Percentiles rank a stretch among this genome's conserved stretches.
Evolutionary conservation across 2,329 filamentous ascomycete species (phyloP).

Genomic region (Mariannaea sp.): DNA sequence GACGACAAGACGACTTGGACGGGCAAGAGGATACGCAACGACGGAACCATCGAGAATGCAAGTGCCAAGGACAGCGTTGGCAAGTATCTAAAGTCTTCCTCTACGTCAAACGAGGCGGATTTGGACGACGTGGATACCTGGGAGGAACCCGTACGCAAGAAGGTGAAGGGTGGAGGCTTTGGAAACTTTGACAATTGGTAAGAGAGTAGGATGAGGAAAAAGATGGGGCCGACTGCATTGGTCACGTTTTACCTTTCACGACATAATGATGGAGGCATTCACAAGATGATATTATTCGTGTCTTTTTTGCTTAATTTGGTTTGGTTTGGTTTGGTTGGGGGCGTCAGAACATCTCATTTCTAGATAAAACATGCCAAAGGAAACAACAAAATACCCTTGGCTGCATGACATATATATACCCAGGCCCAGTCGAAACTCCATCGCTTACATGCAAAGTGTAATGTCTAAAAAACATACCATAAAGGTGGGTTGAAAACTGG

Average conservation of each 20-base stretch:
- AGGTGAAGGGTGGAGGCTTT: constrained; percentile 77
- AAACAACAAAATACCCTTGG: no score
- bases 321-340: no score
- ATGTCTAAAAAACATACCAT: constrained; percentile 9
- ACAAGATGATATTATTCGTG: not conserved
- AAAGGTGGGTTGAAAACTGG: not conserved
- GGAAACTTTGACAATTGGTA: constrained; percentile 96
- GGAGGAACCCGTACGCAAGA: constrained; percentile 79
- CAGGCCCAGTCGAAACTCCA: no score
- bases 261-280: not conserved
- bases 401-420: no score
- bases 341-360: no score
- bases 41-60: constrained; percentile 60
- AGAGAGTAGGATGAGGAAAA: no score
- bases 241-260: constrained; percentile 5
- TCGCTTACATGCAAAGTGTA: not conserved
- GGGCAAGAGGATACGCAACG: constrained; percentile 80
- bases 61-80: constrained; percentile 61
- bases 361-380: no score
- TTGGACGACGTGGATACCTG: constrained; percentile 67
- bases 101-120: constrained; percentile 61
- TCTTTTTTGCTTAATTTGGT: no score
- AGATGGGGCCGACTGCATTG: no score
- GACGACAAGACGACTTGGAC: constrained; percentile 96
- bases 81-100: constrained; percentile 77